A percentile compares a stretch with the other conserved stretches of the same genome.
phyloP scores from a whole-genome alignment of 2,329 filamentous ascomycete genomes.

The Aaosphaeria pasadenensis region DNA sequence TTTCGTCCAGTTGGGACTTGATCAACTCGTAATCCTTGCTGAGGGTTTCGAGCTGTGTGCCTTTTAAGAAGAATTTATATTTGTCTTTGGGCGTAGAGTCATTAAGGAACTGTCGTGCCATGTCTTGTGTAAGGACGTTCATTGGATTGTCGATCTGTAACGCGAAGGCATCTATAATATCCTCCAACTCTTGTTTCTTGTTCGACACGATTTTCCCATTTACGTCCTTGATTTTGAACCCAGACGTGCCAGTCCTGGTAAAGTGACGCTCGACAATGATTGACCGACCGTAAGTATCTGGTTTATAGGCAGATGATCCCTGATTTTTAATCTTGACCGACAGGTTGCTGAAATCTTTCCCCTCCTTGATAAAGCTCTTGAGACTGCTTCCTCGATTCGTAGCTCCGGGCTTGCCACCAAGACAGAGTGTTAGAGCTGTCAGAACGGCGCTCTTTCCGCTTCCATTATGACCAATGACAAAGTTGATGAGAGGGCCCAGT shows the following conservation, averaged over 20 bases:
- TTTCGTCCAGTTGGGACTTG: constrained; percentile 72
- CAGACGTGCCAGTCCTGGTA: constrained; percentile 67
- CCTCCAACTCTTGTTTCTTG: constrained; percentile 83
- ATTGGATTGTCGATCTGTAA: constrained; percentile 96
- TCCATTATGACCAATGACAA: constrained; percentile 95
- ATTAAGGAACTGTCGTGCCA: constrained; percentile 89
- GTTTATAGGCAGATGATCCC: constrained; percentile 79
- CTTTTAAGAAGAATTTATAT: constrained; percentile 94
- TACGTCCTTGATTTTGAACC: constrained; percentile 82
- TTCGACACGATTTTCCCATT: constrained; percentile 70
- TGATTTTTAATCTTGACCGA: constrained; percentile 88
- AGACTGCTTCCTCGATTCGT: constrained; percentile 90
- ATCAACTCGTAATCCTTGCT: constrained; percentile 88
- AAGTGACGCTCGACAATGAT: constrained; percentile 94
- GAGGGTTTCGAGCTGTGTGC: constrained; percentile 87
- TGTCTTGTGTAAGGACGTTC: constrained; percentile 93
- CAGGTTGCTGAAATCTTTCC: constrained; percentile 67
- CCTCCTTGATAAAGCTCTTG: constrained; percentile 88
- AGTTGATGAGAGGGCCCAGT: constrained; percentile 94
- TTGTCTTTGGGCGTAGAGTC: constrained; percentile 78
- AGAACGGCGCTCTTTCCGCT: constrained; percentile 96
- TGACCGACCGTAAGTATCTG: constrained; percentile 74
- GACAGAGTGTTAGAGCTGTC: constrained; percentile 86
- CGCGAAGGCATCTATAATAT: constrained; percentile 89
- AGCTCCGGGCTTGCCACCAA: constrained; percentile 90